phyloP scores from a whole-genome alignment of 371 early-diverging fungal genomes.

The Mucor plumbeus region DNA sequence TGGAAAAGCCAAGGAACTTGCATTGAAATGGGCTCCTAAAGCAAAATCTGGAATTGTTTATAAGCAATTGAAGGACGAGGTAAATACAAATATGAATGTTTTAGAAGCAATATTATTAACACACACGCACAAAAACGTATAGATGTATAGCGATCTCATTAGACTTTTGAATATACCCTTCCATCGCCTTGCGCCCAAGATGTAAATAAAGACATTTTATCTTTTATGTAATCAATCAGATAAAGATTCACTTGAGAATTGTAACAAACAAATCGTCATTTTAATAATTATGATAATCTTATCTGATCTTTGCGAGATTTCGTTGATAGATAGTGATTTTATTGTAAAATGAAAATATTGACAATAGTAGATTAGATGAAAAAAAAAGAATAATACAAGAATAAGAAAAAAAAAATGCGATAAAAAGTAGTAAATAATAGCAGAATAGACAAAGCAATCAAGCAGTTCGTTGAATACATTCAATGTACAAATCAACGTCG shows the following conservation, averaged over 20 bases:
- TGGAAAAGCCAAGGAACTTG: conserved; percentile 61
- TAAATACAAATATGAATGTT: conserved; percentile 19
- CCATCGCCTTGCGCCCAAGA: conserved; percentile 39
- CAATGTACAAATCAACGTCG: conserved; percentile 27
- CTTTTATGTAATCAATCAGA: neutral
- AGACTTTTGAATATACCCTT: conserved; percentile 30
- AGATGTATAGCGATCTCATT: conserved; percentile 40
- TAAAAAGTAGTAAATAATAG: neutral
- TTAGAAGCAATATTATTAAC: neutral
- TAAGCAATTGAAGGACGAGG: conserved; percentile 54
- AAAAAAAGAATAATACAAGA: neutral
- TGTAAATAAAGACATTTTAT: conserved; percentile 21
- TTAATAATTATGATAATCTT: neutral
- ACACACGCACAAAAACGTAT: neutral
- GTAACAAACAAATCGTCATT: neutral
- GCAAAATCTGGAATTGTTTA: conserved; percentile 55
- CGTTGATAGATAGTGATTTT: neutral
- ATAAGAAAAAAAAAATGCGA: neutral
- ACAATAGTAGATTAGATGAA: neutral
- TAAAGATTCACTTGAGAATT: neutral
- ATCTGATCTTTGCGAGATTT: neutral
- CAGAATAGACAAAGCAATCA: neutral
- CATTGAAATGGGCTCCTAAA: conserved; percentile 61
- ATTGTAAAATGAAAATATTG: neutral
- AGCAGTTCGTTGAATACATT: conserved; percentile 22